A percentile compares a stretch with the other conserved stretches of the same genome.
Conservation (phyloP, 192 early-diverging fungal species). For the Entophlyctis helioformis region DNA sequence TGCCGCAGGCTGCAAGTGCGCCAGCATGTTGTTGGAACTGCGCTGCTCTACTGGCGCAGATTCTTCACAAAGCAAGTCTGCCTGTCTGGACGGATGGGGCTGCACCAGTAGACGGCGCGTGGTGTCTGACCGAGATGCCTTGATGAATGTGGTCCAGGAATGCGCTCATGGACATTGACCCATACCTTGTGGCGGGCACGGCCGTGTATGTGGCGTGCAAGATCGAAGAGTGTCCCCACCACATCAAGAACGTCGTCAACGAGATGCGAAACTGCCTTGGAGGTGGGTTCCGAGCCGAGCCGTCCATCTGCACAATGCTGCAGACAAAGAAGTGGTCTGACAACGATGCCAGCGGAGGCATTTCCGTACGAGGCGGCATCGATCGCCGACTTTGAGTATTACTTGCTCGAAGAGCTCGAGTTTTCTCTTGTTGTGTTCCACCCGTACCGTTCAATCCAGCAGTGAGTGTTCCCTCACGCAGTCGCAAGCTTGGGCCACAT, state of each 20-base stretch:
- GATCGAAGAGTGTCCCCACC: slow-evolving; percentile 68
- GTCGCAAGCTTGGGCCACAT: not conserved
- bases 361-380: slow-evolving; percentile 59
- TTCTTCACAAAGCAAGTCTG: slow-evolving; percentile 71
- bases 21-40: slow-evolving; percentile 77
- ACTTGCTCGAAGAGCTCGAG: slow-evolving; percentile 80
- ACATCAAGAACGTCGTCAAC: slow-evolving; percentile 32
- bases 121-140: not conserved
- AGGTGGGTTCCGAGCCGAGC: not conserved
- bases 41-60: slow-evolving; percentile 76
- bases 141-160: slow-evolving; percentile 37
- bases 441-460: slow-evolving; percentile 66
- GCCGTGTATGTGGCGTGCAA: slow-evolving; percentile 84
- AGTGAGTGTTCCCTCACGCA: slow-evolving; percentile 2
- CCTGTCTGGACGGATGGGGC: not conserved
- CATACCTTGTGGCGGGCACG: slow-evolving; percentile 62
- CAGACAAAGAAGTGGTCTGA: not conserved
- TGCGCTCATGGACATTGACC: slow-evolving; percentile 58
- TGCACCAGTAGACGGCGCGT: not conserved
- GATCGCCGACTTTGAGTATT: slow-evolving; percentile 88
- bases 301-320: not conserved
- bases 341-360: slow-evolving; percentile 16
- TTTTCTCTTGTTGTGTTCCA: slow-evolving; percentile 83
- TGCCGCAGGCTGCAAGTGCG: slow-evolving; percentile 57
- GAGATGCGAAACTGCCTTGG: not conserved